These are phyloP conservation scores for Candida lessepsii DNA, from an alignment of 805 yeast genomes.

Conservation along the genomic window DNA sequence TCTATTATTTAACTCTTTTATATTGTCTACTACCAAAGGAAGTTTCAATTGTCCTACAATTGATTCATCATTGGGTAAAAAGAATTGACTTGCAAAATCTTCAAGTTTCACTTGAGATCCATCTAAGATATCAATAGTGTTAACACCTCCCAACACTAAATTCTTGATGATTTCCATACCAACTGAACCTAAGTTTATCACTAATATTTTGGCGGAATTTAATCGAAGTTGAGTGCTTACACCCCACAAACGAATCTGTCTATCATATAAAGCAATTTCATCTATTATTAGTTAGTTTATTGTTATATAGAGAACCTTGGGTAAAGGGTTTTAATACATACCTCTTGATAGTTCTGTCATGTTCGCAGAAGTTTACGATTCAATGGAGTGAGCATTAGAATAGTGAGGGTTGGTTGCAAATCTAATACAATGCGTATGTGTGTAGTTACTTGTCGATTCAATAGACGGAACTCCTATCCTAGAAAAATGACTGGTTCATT, in stretches of 20 bases:
- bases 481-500: too few species aligned
- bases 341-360: conserved; percentile 15
- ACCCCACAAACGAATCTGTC: conserved; percentile 97
- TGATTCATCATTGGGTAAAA: conserved; percentile 50
- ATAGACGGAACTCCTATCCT: too few species aligned
- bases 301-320: background rate
- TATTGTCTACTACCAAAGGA: conserved; percentile 51
- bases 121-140: conserved; percentile 72
- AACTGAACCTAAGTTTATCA: conserved; percentile 72
- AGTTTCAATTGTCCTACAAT: conserved; percentile 59
- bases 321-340: conserved; percentile 6
- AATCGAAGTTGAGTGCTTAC: conserved; percentile 81
- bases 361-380: background rate
- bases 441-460: too few species aligned
- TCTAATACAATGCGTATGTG: too few species aligned
- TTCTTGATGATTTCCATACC: conserved; percentile 85
- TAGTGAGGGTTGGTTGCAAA: too few species aligned
- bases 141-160: conserved; percentile 84
- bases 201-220: conserved; percentile 66
- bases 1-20: conserved; percentile 76
- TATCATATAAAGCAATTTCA: conserved; percentile 87
- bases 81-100: conserved; percentile 76
- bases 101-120: conserved; percentile 48
- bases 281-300: conserved; percentile 40
- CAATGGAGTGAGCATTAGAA: too few species aligned